Conservation (phyloP, 129 eudicot genomes). For the Centrapalus pauciflorus region DNA sequence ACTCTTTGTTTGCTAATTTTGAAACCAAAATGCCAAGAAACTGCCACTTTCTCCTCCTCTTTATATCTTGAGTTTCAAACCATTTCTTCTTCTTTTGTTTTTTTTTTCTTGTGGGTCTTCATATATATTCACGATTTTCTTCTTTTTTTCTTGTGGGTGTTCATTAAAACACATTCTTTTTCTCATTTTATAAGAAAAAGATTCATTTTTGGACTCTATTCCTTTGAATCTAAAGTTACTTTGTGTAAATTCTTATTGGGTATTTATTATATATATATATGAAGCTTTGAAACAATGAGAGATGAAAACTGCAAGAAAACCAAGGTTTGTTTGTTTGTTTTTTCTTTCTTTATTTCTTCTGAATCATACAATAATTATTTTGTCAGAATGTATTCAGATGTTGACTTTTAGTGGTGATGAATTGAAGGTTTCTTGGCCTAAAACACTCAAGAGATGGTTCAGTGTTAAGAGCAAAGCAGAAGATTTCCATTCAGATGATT, state of each 20-base stretch:
- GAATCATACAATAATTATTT: not conserved
- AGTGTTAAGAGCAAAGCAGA: slow-evolving; percentile 73
- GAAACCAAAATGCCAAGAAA: slow-evolving; percentile 49
- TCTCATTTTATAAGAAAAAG: not conserved
- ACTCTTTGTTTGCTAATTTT: slow-evolving; percentile 32
- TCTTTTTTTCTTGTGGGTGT: slow-evolving; percentile 3
- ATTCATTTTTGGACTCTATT: slow-evolving; percentile 8
- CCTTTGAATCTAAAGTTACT: not conserved
- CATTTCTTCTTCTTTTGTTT: slow-evolving; percentile 13
- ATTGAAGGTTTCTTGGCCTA: slow-evolving; percentile 85
- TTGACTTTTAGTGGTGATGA: slow-evolving; percentile 25
- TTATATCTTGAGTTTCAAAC: slow-evolving; percentile 37
- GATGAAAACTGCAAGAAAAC: slow-evolving; percentile 77
- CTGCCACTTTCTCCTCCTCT: slow-evolving; percentile 46
- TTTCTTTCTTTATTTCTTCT: not conserved
- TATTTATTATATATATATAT: slow-evolving; percentile 20
- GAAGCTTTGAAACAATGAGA: slow-evolving; percentile 67
- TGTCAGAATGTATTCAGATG: not conserved
- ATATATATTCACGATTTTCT: slow-evolving; percentile 4
- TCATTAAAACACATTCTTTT: not conserved
- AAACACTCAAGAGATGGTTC: slow-evolving; percentile 88
- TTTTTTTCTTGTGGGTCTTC: slow-evolving; percentile 19
- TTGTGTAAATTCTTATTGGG: slow-evolving; percentile 14
- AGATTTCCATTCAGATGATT: slow-evolving; percentile 83
- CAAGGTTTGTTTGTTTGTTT: slow-evolving; percentile 57